Percentiles rank a stretch among this genome's conserved stretches.
phyloP scores from a whole-genome alignment of 1,139 yeast genomes.

The Saccharomyces uvarum region DNA sequence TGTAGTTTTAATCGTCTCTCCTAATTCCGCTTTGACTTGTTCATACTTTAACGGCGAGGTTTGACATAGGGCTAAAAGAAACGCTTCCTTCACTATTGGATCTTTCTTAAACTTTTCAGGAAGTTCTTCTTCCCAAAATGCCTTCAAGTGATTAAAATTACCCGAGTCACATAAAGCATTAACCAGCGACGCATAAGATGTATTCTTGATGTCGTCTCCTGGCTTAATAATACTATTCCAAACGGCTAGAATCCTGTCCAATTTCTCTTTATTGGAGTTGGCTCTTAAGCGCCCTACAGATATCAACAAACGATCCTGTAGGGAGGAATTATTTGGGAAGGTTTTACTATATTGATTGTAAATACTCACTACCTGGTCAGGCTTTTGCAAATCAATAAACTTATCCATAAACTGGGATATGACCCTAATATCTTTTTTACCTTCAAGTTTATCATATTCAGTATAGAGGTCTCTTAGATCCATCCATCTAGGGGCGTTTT shows the following conservation, averaged over 20 bases:
- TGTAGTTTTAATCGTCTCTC: constrained; percentile 5
- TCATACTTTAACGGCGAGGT: constrained; percentile 8
- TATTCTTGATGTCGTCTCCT: constrained; percentile 10
- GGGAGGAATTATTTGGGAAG: constrained; percentile 3
- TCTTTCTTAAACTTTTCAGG: constrained; percentile 18
- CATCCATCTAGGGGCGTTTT: background rate
- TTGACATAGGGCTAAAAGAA: constrained; percentile 14
- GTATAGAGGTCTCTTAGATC: background rate
- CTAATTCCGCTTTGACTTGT: constrained; percentile 12
- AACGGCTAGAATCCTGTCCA: constrained; percentile 26
- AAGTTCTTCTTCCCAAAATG: constrained; percentile 23
- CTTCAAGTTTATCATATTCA: background rate
- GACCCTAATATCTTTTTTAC: background rate
- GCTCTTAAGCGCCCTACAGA: constrained; percentile 21
- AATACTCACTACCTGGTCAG: constrained; percentile 18
- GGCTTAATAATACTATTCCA: constrained; percentile 28
- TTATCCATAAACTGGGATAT: constrained; percentile 17
- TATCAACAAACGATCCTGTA: constrained; percentile 18
- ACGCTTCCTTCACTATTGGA: constrained; percentile 17
- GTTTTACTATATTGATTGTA: constrained; percentile 19
- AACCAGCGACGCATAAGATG: constrained; percentile 24
- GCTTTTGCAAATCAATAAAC: constrained; percentile 15
- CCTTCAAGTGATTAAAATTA: constrained; percentile 13
- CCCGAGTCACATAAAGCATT: constrained; percentile 19
- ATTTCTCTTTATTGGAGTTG: constrained; percentile 9